Evolutionary conservation across 257 asterid genomes (phyloP).

Genomic region (Thymus quinquecostatus): DNA sequence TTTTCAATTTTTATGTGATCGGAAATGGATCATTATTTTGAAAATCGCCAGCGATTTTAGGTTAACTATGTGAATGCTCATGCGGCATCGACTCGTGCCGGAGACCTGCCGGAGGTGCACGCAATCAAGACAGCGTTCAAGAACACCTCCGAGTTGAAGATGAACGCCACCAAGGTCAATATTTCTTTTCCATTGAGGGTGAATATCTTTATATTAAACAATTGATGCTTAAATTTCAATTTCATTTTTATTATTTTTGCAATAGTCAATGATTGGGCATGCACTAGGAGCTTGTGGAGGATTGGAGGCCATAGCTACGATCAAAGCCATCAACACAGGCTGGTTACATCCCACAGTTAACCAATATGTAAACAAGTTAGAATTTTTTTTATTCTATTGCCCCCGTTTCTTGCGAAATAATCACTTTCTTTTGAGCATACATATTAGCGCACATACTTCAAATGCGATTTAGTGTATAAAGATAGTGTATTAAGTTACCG

Average conservation of each 20-base stretch:
- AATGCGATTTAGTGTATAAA: too few relatives aligned
- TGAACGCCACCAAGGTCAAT: constrained; percentile 14
- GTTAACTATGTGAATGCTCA: constrained; percentile 24
- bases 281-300: not conserved
- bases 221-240: too few relatives aligned
- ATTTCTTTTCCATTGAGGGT: too few relatives aligned
- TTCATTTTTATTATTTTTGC: not conserved
- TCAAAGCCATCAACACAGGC: constrained; percentile 11
- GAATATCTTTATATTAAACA: too few relatives aligned
- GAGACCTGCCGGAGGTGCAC: constrained; percentile 8
- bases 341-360: constrained; percentile 22
- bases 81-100: constrained; percentile 6
- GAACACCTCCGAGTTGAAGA: constrained; percentile 15
- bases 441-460: too few relatives aligned
- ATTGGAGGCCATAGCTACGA: constrained; percentile 17
- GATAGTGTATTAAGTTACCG: too few relatives aligned
- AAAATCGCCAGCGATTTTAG: not conserved
- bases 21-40: not conserved
- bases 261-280: constrained; percentile 14
- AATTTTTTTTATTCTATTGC: not conserved
- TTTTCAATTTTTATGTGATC: not conserved
- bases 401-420: too few relatives aligned
- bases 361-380: constrained; percentile 3
- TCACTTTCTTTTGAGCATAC: too few relatives aligned
- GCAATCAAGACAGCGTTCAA: constrained; percentile 4